These are phyloP conservation scores for Ophiorrhiza pumila DNA, from an alignment of 257 asterid genomes.

Conservation along the genomic window DNA sequence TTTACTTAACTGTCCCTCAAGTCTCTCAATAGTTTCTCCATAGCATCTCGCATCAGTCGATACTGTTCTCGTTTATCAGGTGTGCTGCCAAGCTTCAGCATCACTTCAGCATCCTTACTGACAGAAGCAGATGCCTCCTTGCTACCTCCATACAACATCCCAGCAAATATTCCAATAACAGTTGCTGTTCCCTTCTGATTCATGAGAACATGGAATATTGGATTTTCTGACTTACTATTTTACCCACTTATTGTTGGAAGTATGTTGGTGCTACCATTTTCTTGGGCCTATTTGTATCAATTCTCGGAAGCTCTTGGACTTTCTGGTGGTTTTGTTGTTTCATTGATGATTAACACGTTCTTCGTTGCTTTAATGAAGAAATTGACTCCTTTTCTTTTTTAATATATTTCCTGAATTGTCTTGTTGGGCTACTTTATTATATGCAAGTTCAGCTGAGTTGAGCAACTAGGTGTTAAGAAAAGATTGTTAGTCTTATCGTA, in stretches of 20 bases:
- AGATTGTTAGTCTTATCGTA: neutral
- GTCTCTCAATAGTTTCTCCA: constrained; percentile 85
- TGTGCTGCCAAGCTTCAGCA: constrained; percentile 97
- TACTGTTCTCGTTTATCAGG: constrained; percentile 93
- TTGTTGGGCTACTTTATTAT: neutral
- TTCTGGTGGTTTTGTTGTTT: neutral
- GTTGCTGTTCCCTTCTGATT: constrained; percentile 98
- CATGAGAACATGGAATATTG: neutral
- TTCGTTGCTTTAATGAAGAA: neutral
- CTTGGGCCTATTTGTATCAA: neutral
- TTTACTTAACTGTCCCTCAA: constrained; percentile 56
- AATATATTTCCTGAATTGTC: neutral
- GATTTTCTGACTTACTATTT: neutral
- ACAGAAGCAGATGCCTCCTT: constrained; percentile 92
- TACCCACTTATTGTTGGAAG: neutral
- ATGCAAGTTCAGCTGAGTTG: neutral
- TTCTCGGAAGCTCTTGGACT: neutral
- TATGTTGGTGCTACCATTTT: neutral
- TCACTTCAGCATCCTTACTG: neutral
- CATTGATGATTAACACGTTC: neutral
- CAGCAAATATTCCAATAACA: constrained; percentile 81
- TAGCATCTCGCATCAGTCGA: constrained; percentile 95
- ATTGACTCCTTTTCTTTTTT: neutral
- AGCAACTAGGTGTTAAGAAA: neutral
- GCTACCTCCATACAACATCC: constrained; percentile 95